phyloP scores from a whole-genome alignment of 371 early-diverging fungal genomes.

The Syncephalastrum racemosum region DNA sequence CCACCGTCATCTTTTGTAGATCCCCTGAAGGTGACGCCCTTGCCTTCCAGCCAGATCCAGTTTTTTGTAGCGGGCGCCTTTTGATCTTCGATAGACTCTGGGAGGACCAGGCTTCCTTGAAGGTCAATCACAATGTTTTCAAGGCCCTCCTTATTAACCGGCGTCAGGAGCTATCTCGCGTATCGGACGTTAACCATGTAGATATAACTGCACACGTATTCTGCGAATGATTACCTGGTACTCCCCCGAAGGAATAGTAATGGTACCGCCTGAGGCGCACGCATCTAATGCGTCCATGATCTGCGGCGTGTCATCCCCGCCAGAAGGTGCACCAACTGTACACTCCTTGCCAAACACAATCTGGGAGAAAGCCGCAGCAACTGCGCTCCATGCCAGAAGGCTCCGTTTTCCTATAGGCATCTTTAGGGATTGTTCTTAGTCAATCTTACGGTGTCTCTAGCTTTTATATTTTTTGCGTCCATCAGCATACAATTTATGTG shows the following conservation, averaged over 20 bases:
- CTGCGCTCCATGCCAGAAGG: constrained; percentile 1
- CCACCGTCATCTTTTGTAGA: constrained; percentile 2
- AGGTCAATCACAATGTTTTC: constrained; percentile 8
- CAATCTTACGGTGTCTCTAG: too few relatives aligned
- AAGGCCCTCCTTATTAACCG: constrained; percentile 2
- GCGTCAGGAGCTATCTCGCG: constrained; percentile 5
- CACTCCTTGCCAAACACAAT: constrained; percentile 1
- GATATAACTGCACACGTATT: background rate
- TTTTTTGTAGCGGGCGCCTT: constrained; percentile 5
- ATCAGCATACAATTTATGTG: too few relatives aligned
- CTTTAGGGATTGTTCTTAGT: too few relatives aligned
- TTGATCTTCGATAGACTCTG: constrained; percentile 8
- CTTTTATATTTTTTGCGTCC: too few relatives aligned
- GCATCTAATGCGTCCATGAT: constrained; percentile 7
- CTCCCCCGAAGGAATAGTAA: constrained; percentile 12
- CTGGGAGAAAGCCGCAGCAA: background rate
- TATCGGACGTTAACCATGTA: background rate
- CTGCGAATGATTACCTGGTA: constrained; percentile 5
- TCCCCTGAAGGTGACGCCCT: constrained; percentile 7
- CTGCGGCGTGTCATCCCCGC: constrained; percentile 11
- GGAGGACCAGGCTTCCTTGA: constrained; percentile 6
- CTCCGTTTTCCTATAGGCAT: too few relatives aligned
- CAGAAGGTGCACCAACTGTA: constrained; percentile 8
- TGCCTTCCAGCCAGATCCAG: constrained; percentile 17
- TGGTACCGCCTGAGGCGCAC: constrained; percentile 10